A percentile compares a stretch with the other conserved stretches of the same genome.
phyloP scores from a whole-genome alignment of 2,329 filamentous ascomycete genomes.

The Cyclaneusma minus region DNA sequence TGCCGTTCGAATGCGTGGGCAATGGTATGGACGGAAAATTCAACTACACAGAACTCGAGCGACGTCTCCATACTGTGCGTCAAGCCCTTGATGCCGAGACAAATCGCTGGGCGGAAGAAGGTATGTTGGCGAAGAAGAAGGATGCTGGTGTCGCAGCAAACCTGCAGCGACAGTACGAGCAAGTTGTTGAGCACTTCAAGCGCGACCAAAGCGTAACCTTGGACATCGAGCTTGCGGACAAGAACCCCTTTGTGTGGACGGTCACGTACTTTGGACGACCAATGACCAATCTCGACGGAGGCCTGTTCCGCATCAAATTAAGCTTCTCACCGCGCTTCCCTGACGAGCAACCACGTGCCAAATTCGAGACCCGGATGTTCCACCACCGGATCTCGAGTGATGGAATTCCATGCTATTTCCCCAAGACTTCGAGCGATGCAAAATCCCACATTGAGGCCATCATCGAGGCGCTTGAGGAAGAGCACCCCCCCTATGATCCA shows the following conservation, averaged over 20 bases:
- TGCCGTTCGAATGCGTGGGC: conserved; percentile 68
- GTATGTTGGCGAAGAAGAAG: conserved; percentile 42
- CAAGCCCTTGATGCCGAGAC: conserved; percentile 58
- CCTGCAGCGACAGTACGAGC: conserved; percentile 70
- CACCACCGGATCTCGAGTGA: conserved; percentile 74
- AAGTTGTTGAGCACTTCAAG: conserved; percentile 63
- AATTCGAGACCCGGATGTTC: conserved; percentile 67
- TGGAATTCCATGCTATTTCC: conserved; percentile 72
- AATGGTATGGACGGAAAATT: conserved; percentile 84
- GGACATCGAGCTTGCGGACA: conserved; percentile 59
- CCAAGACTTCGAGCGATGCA: conserved; percentile 58
- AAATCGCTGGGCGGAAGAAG: conserved; percentile 53
- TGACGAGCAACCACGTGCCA: conserved; percentile 71
- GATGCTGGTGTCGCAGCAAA: conserved; percentile 68
- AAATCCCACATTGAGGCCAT: conserved; percentile 73
- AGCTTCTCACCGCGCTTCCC: conserved; percentile 75
- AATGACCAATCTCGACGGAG: conserved; percentile 87
- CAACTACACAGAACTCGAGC: conserved; percentile 60
- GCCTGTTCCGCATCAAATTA: conserved; percentile 70
- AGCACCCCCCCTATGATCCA: conserved; percentile 77
- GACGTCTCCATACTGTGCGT: conserved; percentile 54
- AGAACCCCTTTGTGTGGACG: conserved; percentile 80
- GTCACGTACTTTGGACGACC: conserved; percentile 82
- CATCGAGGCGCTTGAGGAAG: conserved; percentile 71
- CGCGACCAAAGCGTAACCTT: conserved; percentile 53